phyloP scores from a whole-genome alignment of 257 asterid species.

The Lavandula angustifolia region DNA sequence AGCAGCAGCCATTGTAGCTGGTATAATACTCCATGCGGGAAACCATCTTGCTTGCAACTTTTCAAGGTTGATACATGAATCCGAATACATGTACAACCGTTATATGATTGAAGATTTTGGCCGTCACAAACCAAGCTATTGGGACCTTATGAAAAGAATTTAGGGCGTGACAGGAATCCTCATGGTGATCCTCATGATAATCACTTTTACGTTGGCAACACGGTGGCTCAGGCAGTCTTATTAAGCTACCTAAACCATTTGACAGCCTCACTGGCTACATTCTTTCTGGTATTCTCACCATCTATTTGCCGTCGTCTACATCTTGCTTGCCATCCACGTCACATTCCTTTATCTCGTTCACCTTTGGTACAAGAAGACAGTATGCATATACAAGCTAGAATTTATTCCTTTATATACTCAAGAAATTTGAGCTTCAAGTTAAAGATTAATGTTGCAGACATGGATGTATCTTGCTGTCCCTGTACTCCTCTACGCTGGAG shows the following conservation, averaged over 20 bases:
- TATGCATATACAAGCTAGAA: constrained; percentile 29
- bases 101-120: constrained; percentile 63
- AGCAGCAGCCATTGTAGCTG: constrained; percentile 84
- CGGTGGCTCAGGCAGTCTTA: constrained; percentile 81
- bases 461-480: constrained; percentile 98
- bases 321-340: constrained; percentile 76
- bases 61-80: constrained; percentile 65
- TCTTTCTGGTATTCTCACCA: constrained; percentile 98
- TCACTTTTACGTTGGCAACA: constrained; percentile 86
- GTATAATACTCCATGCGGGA: constrained; percentile 91
- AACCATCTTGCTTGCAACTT: constrained; percentile 95
- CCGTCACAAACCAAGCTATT: constrained; percentile 49
- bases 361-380: constrained; percentile 82
- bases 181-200: constrained; percentile 71
- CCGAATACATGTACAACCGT: constrained; percentile 38
- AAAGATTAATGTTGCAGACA: constrained; percentile 48
- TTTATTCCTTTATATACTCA: neutral
- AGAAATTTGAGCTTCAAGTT: neutral
- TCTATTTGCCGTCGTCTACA: constrained; percentile 72
- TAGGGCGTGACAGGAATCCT: constrained; percentile 86
- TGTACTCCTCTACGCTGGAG: constrained; percentile 85
- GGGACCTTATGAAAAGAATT: constrained; percentile 61
- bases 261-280: constrained; percentile 91
- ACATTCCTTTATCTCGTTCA: constrained; percentile 74
- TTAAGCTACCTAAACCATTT: constrained; percentile 84